phyloP scores from a whole-genome alignment of 306 rosid genomes.

The Quercus bicolor region DNA sequence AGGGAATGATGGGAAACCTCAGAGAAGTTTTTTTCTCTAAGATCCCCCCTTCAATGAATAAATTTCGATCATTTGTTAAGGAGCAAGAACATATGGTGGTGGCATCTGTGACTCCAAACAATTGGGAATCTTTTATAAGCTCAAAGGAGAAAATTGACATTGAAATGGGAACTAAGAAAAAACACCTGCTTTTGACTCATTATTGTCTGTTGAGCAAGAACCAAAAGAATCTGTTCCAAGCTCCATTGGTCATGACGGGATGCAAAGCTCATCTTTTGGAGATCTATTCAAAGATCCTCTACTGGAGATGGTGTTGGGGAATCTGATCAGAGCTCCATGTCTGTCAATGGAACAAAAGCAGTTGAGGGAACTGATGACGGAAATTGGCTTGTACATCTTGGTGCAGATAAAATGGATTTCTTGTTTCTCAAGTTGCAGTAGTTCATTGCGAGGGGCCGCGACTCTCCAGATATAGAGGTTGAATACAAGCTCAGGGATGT shows the following conservation, averaged over 20 bases:
- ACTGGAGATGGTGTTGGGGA: conserved; percentile 30
- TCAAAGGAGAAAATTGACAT: conserved; percentile 71
- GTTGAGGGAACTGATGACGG: conserved; percentile 26
- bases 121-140: conserved; percentile 31
- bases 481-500: conserved; percentile 28
- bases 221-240: conserved; percentile 32
- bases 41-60: conserved; percentile 46
- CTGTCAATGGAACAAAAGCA: conserved; percentile 20
- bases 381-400: conserved; percentile 24
- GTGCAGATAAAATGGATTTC: conserved; percentile 1
- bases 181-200: conserved; percentile 40
- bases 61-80: conserved; percentile 50
- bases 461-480: conserved; percentile 18
- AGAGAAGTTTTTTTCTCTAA: conserved; percentile 60
- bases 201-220: conserved; percentile 45
- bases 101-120: conserved; percentile 41
- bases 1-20: conserved; percentile 49
- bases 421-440: conserved; percentile 22
- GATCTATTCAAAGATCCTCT: conserved; percentile 24
- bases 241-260: conserved; percentile 34
- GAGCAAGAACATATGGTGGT: conserved; percentile 46
- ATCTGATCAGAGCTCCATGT: conserved; percentile 28
- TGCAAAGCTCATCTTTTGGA: conserved; percentile 23
- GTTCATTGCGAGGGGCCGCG: neutral
- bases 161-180: conserved; percentile 74